Conservation (phyloP, 2,329 filamentous ascomycete genomes). For the Stagonosporopsis vannaccii region DNA sequence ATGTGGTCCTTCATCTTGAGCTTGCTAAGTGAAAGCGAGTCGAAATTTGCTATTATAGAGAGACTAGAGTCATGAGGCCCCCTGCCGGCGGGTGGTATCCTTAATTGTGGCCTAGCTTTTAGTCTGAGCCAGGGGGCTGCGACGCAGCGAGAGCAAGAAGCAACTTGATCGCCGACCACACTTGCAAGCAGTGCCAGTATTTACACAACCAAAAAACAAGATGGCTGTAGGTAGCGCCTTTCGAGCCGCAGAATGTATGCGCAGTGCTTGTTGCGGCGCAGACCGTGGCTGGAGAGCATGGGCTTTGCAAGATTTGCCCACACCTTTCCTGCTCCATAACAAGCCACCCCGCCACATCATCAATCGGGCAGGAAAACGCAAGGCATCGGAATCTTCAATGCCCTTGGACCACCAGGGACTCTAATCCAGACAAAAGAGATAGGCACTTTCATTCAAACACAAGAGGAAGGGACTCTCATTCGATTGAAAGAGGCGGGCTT, state of each 20-base stretch:
- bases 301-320: background rate
- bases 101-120: background rate
- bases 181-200: background rate
- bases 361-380: background rate
- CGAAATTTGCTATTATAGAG: background rate
- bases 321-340: background rate
- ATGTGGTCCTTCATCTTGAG: conserved; percentile 6
- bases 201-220: no score
- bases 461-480: background rate
- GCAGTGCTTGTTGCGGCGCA: background rate
- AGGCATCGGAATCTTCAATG: no score
- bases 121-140: background rate
- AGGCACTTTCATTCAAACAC: background rate
- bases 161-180: background rate
- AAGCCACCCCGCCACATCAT: background rate
- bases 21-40: background rate
- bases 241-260: background rate
- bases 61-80: background rate
- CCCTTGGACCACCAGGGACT: no score
- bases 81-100: background rate
- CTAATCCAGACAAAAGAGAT: no score
- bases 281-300: no score
- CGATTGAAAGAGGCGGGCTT: background rate
- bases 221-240: no score
- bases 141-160: background rate